Percentiles rank a stretch among this genome's conserved stretches.
These are phyloP conservation scores for Colletotrichum plurivorum DNA, from an alignment of 2,329 filamentous ascomycete species.

Conservation along the genomic window DNA sequence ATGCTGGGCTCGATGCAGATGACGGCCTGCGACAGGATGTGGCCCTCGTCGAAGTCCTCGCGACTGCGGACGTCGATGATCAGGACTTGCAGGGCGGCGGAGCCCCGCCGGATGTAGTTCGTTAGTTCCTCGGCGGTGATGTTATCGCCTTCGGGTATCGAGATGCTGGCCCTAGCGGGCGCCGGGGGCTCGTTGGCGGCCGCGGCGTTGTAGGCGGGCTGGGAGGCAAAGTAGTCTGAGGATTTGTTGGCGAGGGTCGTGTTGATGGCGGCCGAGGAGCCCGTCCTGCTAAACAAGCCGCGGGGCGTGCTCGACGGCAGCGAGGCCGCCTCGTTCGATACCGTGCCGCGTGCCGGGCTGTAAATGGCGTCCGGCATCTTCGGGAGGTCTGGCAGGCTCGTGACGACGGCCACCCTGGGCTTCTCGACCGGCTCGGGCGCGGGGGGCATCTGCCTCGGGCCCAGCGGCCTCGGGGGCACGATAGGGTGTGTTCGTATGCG, in stretches of 20 bases:
- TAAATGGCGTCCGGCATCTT: constrained; percentile 83
- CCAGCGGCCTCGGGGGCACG: constrained; percentile 54
- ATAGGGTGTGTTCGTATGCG: constrained; percentile 66
- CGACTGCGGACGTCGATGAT: constrained; percentile 89
- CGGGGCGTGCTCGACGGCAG: constrained; percentile 76
- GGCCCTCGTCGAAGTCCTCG: constrained; percentile 86
- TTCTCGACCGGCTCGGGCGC: constrained; percentile 49
- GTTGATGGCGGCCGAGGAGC: constrained; percentile 43
- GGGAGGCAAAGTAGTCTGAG: constrained; percentile 53
- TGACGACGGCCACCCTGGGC: constrained; percentile 64
- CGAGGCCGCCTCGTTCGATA: constrained; percentile 75
- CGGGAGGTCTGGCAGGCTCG: constrained; percentile 71
- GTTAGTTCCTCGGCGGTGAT: constrained; percentile 81
- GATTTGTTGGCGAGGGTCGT: constrained; percentile 44
- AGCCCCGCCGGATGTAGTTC: constrained; percentile 72
- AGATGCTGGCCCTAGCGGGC: constrained; percentile 43
- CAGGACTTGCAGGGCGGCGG: constrained; percentile 71
- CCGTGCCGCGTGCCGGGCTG: constrained; percentile 80
- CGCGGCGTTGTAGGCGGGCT: constrained; percentile 43
- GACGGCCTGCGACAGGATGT: constrained; percentile 86
- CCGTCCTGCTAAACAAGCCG: constrained; percentile 72
- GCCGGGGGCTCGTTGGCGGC: constrained; percentile 46
- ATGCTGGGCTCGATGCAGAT: constrained; percentile 91
- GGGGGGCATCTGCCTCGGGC: constrained; percentile 67
- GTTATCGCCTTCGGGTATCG: constrained; percentile 65